Conservation (phyloP, 2,329 filamentous ascomycete species). For the Botrytis paeoniae region DNA sequence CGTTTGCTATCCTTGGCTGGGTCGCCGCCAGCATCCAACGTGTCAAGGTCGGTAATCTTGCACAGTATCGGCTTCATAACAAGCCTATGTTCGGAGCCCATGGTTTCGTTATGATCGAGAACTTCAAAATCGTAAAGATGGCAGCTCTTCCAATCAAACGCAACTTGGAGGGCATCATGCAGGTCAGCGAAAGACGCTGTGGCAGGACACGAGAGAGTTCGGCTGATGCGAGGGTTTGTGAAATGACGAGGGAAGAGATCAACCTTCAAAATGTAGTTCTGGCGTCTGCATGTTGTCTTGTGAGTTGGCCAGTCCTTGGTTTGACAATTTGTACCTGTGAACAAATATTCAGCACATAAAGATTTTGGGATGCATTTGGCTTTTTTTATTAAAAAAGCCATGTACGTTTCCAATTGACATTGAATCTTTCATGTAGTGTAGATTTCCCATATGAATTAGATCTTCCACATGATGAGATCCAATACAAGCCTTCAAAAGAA, state of each 20-base stretch:
- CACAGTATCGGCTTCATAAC: neutral
- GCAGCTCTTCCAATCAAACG: conserved; percentile 17
- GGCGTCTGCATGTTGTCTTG: neutral
- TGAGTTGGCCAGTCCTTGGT: neutral
- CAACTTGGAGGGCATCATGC: conserved; percentile 17
- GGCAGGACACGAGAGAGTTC: conserved; percentile 23
- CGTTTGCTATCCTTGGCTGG: neutral
- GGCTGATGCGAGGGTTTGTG: conserved; percentile 18
- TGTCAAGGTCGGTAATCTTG: neutral
- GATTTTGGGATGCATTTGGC: neutral
- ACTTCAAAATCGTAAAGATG: conserved; percentile 19
- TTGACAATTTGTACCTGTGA: neutral
- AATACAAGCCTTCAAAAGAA: neutral
- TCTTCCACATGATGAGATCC: too few relatives aligned
- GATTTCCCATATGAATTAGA: neutral
- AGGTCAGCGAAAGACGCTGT: conserved; percentile 19
- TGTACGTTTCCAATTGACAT: neutral
- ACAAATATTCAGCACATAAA: neutral
- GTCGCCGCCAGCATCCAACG: neutral
- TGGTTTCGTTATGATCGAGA: neutral
- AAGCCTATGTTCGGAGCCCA: neutral
- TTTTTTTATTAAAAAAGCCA: too few relatives aligned
- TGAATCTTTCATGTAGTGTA: neutral
- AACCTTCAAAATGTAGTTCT: conserved; percentile 21
- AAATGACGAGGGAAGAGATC: conserved; percentile 19